phyloP scores from a whole-genome alignment of 495 filamentous ascomycete species.

The Tuber aestivum region DNA sequence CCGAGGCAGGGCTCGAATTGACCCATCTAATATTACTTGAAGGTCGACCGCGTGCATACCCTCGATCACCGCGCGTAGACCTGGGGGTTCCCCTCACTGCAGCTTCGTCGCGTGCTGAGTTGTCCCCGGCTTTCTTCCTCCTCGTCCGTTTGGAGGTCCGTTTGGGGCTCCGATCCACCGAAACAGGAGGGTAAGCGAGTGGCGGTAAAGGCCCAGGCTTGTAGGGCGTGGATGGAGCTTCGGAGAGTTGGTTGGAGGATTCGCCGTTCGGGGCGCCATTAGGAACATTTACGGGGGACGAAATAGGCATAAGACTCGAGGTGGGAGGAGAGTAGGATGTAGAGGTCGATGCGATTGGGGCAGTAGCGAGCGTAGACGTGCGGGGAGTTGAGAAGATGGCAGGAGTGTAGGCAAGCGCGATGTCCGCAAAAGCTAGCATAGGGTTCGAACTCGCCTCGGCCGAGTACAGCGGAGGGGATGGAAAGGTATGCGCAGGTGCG shows the following conservation, averaged over 20 bases:
- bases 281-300: not conserved
- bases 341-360: not conserved
- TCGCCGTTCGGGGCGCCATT: not conserved
- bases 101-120: constrained; percentile 10
- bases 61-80: constrained; percentile 30
- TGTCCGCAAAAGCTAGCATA: constrained; percentile 32
- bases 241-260: not conserved
- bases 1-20: not conserved
- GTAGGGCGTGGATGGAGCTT: not conserved
- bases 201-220: not conserved
- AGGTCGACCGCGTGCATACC: constrained; percentile 23
- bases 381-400: constrained; percentile 15
- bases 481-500: not conserved
- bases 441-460: constrained; percentile 18
- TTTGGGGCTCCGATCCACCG: not conserved
- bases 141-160: not conserved
- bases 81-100: constrained; percentile 20
- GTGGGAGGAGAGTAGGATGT: not conserved
- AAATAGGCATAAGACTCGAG: not conserved
- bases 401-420: constrained; percentile 32
- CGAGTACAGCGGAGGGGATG: not conserved
- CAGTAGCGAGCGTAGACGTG: not conserved
- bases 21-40: constrained; percentile 8
- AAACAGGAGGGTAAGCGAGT: not conserved
- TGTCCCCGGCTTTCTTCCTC: constrained; percentile 24